phyloP scores from a whole-genome alignment of 495 filamentous ascomycete species.

The Neurospora intermedia region DNA sequence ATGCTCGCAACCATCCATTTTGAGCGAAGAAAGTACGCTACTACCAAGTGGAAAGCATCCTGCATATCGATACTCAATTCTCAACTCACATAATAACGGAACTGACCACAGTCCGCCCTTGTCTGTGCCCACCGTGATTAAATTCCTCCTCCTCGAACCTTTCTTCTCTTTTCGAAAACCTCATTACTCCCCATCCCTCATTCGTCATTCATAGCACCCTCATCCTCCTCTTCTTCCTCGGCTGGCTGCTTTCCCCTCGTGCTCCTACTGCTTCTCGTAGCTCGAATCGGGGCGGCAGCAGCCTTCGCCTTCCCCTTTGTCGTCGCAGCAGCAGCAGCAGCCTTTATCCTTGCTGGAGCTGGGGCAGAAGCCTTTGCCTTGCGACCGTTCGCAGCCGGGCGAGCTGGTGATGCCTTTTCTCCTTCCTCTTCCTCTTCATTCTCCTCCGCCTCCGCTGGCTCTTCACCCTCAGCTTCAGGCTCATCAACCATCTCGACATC shows the following conservation, averaged over 20 bases:
- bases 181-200: neutral
- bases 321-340: neutral
- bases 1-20: neutral
- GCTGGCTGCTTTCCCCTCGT: slow-evolving; percentile 1
- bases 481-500: neutral
- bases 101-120: neutral
- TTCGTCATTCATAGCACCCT: neutral
- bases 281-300: slow-evolving; percentile 1
- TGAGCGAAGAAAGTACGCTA: neutral
- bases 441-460: neutral
- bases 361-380: slow-evolving; percentile 4
- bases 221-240: neutral
- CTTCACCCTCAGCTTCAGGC: slow-evolving; percentile 1
- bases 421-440: neutral
- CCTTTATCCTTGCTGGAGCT: slow-evolving; percentile 4
- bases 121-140: no score
- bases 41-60: neutral
- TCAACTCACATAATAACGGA: neutral
- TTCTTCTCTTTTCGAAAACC: neutral
- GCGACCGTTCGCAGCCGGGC: slow-evolving; percentile 9
- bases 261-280: slow-evolving; percentile 4
- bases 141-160: neutral
- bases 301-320: slow-evolving; percentile 2
- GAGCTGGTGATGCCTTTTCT: neutral
- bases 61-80: neutral